Base-by-base conservation (phyloP, 106 monocot genomes). In the Dioscorea alata region DNA sequence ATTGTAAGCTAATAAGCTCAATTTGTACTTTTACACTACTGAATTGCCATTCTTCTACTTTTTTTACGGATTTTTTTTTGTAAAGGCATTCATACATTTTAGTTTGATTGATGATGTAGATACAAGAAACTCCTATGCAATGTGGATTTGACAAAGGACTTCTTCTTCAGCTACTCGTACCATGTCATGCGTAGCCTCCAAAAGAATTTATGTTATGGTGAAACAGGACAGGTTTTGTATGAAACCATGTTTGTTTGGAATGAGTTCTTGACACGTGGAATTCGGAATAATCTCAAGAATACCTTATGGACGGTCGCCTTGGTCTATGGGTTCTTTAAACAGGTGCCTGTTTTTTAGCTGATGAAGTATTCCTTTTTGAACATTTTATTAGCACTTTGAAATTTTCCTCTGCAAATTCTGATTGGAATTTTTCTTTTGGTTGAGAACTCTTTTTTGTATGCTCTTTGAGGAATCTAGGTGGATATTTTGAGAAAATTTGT, bases 201-300 rank as follows among this genome's bases (percentile, higher is more conserved):
- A 67, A 90, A 90, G 60, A 99, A 99, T 57, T 76, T 88, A 63
- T 76, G 67, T 63, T 67, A 83, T 51, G 62, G 31, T 66, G 69
- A 93, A 70, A 61, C 73, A 16, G 85, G 81, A 18, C 67, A 82
- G 66, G 69, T 76, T 60, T n/a, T 79, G 21, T 87, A 99, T 77
- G 90, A 93, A 61, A 85, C 92, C 48, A 93, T 93, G 90, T 99
- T 99, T 72, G 99, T 99, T 6, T 99, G 99, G 99, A 99, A 99
- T 76, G 93, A 93, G 22, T 99, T 81, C 61, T 75, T 99, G 75
- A 90, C 92, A 42, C 83, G 73, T 70, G 85, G 87, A 60, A 81
- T 99, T 28, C 86, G 92, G 0, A 75, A 80, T 68, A 66, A 73
- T 67, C 74, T 92, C 17, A 89, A 89, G 70, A 96, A 74, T 76